phyloP scores from a whole-genome alignment of 116 monocot species.

The Trichopus zeylanicus region DNA sequence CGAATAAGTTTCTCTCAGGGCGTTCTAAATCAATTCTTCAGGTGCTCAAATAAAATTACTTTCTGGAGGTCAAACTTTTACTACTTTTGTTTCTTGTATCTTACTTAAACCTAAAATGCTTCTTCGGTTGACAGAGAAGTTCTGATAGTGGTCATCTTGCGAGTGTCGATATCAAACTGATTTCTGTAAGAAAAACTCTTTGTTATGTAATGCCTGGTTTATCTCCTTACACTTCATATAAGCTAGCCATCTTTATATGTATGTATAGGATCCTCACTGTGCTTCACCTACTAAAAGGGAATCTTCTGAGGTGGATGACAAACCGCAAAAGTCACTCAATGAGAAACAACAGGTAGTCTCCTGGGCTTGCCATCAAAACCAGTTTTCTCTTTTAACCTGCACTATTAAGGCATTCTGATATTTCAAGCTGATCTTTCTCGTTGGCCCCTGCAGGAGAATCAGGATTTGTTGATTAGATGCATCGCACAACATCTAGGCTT shows the following conservation, averaged over 20 bases:
- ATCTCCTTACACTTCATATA: too few relatives aligned
- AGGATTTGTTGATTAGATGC: constrained; percentile 85
- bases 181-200: constrained; percentile 38
- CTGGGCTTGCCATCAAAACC: not conserved
- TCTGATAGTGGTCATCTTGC: constrained; percentile 43
- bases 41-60: constrained; percentile 21
- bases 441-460: constrained; percentile 72
- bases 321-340: constrained; percentile 93
- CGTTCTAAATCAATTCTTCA: constrained; percentile 85
- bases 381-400: constrained; percentile 5
- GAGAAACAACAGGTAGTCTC: constrained; percentile 87
- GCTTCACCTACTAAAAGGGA: constrained; percentile 42
- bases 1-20: constrained; percentile 74
- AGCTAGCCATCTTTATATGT: constrained; percentile 10
- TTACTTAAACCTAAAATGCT: not conserved
- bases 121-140: constrained; percentile 48
- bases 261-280: constrained; percentile 50
- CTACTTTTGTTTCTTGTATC: constrained; percentile 6
- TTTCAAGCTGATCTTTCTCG: not conserved
- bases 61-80: not conserved
- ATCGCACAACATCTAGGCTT: constrained; percentile 91
- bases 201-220: not conserved
- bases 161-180: constrained; percentile 29
- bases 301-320: constrained; percentile 79
- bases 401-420: too few relatives aligned